Evolutionary conservation across 2,329 filamentous ascomycete genomes (phyloP).

Genomic region (Scedosporium apiospermum): DNA sequence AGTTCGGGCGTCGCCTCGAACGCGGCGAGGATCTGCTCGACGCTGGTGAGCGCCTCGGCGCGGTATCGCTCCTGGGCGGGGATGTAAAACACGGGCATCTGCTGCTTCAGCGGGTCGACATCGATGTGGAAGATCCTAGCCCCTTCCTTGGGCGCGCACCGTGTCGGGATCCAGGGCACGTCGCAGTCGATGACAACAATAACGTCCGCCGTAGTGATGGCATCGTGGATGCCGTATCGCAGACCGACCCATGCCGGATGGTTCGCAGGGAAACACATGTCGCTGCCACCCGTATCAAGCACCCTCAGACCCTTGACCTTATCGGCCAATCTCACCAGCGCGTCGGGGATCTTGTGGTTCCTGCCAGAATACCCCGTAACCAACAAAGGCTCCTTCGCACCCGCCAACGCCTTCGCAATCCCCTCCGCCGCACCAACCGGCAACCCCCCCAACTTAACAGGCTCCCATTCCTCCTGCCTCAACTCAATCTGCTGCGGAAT

Average conservation of each 20-base stretch:
- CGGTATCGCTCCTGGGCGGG: slow-evolving; percentile 55
- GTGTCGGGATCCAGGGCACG: slow-evolving; percentile 86
- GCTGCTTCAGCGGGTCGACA: slow-evolving; percentile 57
- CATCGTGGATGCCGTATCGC: slow-evolving; percentile 63
- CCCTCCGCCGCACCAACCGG: slow-evolving; percentile 40
- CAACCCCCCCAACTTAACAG: slow-evolving; percentile 56
- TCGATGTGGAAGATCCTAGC: slow-evolving; percentile 55
- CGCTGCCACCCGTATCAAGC: slow-evolving; percentile 66
- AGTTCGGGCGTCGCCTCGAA: slow-evolving; percentile 36
- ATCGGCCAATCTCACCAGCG: slow-evolving; percentile 58
- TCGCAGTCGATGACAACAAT: slow-evolving; percentile 84
- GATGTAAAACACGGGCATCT: slow-evolving; percentile 68
- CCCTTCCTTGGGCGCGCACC: slow-evolving; percentile 43
- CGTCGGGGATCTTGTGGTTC: slow-evolving; percentile 52
- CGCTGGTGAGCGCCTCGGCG: slow-evolving; percentile 52
- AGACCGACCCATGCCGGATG: slow-evolving; percentile 62
- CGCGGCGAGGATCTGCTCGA: slow-evolving; percentile 60
- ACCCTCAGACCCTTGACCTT: slow-evolving; percentile 60
- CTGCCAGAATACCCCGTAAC: slow-evolving; percentile 64
- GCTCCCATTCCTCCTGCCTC: slow-evolving; percentile 60
- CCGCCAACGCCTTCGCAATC: slow-evolving; percentile 54
- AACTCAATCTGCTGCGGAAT: slow-evolving; percentile 58
- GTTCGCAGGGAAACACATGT: slow-evolving; percentile 71
- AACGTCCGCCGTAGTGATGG: slow-evolving; percentile 67
- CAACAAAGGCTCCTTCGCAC: slow-evolving; percentile 57